Evolutionary conservation across 2,329 filamentous ascomycete species (phyloP).

Genomic region (Microcyclospora pomicola): DNA sequence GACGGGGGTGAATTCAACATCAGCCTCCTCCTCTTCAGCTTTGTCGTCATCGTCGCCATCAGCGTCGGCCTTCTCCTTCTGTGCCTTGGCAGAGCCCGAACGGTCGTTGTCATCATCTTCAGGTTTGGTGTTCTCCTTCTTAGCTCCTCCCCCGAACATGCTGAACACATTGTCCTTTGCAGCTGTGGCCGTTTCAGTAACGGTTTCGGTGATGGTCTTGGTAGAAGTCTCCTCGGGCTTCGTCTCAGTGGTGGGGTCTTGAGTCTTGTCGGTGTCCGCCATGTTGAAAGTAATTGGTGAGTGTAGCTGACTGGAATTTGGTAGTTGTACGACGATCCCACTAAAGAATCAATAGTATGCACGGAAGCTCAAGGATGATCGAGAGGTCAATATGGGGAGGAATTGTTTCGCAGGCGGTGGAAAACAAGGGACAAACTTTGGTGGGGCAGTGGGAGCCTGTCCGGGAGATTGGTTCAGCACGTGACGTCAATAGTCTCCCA

Average conservation of each 20-base stretch:
- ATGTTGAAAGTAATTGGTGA: conserved; percentile 6
- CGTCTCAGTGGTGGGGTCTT: conserved; percentile 13
- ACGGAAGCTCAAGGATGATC: no score
- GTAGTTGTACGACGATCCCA: no score
- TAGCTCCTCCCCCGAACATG: conserved; percentile 96
- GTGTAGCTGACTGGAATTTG: no score
- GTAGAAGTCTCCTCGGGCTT: conserved; percentile 25
- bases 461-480: no score
- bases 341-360: no score
- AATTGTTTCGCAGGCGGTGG: no score
- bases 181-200: conserved; percentile 23
- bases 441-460: no score
- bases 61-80: conserved; percentile 46
- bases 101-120: conserved; percentile 71
- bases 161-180: conserved; percentile 62
- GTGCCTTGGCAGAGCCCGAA: conserved; percentile 59
- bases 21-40: conserved; percentile 50
- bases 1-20: conserved; percentile 95
- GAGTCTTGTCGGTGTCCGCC: conserved; percentile 19
- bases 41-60: conserved; percentile 25
- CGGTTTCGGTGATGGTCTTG: conserved; percentile 25
- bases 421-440: no score
- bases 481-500: no score
- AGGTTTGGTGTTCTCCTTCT: conserved; percentile 64
- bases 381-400: no score